Base-by-base conservation (phyloP, 2,329 filamentous ascomycete genomes). In the Phyllosticta capitalensis region DNA sequence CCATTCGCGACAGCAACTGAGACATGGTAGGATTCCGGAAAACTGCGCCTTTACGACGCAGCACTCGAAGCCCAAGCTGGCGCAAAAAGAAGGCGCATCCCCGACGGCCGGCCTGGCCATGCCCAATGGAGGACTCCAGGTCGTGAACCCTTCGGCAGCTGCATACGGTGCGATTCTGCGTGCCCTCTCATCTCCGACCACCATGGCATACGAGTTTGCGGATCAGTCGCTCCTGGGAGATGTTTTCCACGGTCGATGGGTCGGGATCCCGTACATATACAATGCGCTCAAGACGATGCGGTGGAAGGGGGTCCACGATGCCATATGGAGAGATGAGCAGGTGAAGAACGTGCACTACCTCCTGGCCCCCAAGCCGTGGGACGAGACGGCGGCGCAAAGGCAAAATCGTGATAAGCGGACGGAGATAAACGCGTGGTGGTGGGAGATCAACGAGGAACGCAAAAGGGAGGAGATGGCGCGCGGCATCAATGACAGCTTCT, bases 301-400 rank as follows among this genome's bases (percentile, higher is more conserved):
- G 58, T 78, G 75, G 73, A 70, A 79, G 63, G 78, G 77, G 9
- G 80, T 84, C 59, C 82, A 85, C 65, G 74, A 79, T 63, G 71
- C 75, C 26, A 84, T 86, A 59, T 86, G 83, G 83, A 72, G 77
- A 61, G 83, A 86, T 63, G 77, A 80, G 19, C 68, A 78, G 64
- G 80, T 85, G 20, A 85, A 84, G 73, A 85, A 85, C 64, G 73
- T 85, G 10, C 83, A 86, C 68, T 85, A 83, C 65, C 80, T 86
- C 49, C 66, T 86, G 59, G 80, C 76, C 55, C 82, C 82, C 30
- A 86, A 86, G 72, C 83, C 83, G 3, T 86, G 83, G 83, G 81
- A 85, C 62, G 81, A 85, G 69, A 74, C 14, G 69, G 69, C 52
- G 65, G 74, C 59, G 73, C 71, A 9, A 70, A 75, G 65, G 70